Evolutionary conservation across 768 basidiomycete genomes (phyloP).

Genomic region (Podaxis mareebaensis): DNA sequence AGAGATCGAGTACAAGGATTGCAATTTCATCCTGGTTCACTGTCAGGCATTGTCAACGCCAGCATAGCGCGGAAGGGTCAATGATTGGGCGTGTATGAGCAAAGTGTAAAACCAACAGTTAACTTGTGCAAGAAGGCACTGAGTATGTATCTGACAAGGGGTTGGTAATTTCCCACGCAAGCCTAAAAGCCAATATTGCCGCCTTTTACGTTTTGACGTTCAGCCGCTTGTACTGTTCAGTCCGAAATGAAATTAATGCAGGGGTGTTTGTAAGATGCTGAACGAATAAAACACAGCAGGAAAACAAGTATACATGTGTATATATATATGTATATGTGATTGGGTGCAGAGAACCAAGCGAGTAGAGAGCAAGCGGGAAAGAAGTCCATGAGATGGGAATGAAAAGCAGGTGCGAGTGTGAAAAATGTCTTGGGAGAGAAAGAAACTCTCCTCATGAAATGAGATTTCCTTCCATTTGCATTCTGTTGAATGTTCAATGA

Average conservation of each 20-base stretch:
- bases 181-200: not conserved
- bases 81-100: not conserved
- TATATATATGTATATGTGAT: not conserved
- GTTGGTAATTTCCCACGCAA: not conserved
- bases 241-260: not conserved
- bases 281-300: not conserved
- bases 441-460: not conserved
- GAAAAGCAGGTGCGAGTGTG: not conserved
- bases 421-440: not conserved
- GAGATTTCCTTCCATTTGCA: not conserved
- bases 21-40: too few species aligned
- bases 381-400: conserved; percentile 7
- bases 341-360: not conserved
- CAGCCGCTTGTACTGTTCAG: not conserved
- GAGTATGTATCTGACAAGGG: not conserved
- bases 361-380: not conserved
- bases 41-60: not conserved
- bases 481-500: not conserved
- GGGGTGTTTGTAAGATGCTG: not conserved
- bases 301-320: not conserved
- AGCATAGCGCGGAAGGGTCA: not conserved
- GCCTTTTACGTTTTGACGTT: not conserved
- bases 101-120: too few species aligned
- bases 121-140: too few species aligned
- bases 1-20: too few species aligned